Conservation (phyloP, 768 basidiomycete genomes). For the Leccinum incarnatum region DNA sequence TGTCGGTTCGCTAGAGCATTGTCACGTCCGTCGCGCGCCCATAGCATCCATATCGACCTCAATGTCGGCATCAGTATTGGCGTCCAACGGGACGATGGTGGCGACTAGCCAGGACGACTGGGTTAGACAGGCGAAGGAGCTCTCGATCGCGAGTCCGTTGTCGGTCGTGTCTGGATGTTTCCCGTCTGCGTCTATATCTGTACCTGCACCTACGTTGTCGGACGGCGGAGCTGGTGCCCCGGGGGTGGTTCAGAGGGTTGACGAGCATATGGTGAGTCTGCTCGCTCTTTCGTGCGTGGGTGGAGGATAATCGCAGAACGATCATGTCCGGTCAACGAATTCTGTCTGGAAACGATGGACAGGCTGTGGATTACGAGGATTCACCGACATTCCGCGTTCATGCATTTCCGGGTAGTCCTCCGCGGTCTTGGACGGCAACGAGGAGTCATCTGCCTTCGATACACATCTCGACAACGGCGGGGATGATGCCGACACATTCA, state of each 20-base stretch:
- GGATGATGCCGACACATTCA: neutral
- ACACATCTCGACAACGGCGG: slow-evolving; percentile 22
- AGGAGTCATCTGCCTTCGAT: slow-evolving; percentile 23
- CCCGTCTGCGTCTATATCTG: neutral
- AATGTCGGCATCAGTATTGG: neutral
- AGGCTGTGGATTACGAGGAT: slow-evolving; percentile 28
- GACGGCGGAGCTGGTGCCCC: neutral
- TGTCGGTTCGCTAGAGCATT: slow-evolving; percentile 24
- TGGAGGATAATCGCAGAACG: neutral
- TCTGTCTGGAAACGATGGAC: neutral
- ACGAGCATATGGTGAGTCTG: slow-evolving; percentile 47
- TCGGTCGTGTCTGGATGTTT: slow-evolving; percentile 15
- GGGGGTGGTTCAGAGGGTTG: slow-evolving; percentile 22
- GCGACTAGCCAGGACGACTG: slow-evolving; percentile 62
- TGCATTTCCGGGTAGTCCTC: slow-evolving; percentile 5
- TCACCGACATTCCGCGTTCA: slow-evolving; percentile 12
- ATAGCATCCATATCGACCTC: slow-evolving; percentile 3
- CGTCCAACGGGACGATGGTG: slow-evolving; percentile 2
- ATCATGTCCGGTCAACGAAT: neutral
- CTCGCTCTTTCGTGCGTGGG: neutral
- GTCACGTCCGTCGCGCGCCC: slow-evolving; percentile 30
- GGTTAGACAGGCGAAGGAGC: slow-evolving; percentile 66
- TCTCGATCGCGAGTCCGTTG: slow-evolving; percentile 46
- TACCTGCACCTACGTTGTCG: neutral
- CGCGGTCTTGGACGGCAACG: slow-evolving; percentile 13